These are phyloP conservation scores for Polyporus arcularius DNA, from an alignment of 768 basidiomycete species.

Conservation along the genomic window DNA sequence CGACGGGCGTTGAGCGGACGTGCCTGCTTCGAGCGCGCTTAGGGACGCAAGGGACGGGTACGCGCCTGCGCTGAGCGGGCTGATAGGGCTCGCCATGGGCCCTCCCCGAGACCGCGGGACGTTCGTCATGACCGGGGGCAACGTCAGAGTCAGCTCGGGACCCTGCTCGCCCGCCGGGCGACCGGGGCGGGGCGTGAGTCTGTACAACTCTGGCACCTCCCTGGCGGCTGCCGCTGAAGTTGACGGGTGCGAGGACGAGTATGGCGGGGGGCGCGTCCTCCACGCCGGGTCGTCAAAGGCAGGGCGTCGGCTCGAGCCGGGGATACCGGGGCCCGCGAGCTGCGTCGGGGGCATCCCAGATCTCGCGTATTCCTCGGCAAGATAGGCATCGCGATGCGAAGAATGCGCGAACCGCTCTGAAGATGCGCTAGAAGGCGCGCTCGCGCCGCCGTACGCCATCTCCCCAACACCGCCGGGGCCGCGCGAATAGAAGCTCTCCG, in stretches of 20 bases:
- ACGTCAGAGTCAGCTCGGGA: conserved; percentile 11
- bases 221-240: conserved; percentile 5
- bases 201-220: conserved; percentile 14
- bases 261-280: conserved; percentile 4
- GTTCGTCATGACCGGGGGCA: conserved; percentile 14
- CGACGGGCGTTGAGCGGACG: conserved; percentile 1
- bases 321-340: conserved; percentile 32
- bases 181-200: conserved; percentile 9
- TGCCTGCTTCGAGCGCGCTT: conserved; percentile 12
- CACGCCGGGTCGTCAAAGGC: conserved; percentile 6
- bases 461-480: conserved; percentile 8
- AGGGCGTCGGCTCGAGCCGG: conserved; percentile 20
- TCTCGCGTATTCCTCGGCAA: conserved; percentile 20
- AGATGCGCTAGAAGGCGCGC: conserved; percentile 22
- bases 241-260: conserved; percentile 10
- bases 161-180: conserved; percentile 14
- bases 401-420: conserved; percentile 17
- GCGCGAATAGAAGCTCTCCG: conserved; percentile 15
- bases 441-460: conserved; percentile 14
- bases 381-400: conserved; percentile 20
- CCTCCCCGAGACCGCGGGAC: conserved; percentile 7
- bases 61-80: conserved; percentile 4
- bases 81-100: conserved; percentile 7
- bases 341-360: conserved; percentile 20
- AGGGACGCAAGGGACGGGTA: conserved; percentile 13